Conservation (phyloP, 2,329 filamentous ascomycete genomes). For the Boeremia lycopersici region DNA sequence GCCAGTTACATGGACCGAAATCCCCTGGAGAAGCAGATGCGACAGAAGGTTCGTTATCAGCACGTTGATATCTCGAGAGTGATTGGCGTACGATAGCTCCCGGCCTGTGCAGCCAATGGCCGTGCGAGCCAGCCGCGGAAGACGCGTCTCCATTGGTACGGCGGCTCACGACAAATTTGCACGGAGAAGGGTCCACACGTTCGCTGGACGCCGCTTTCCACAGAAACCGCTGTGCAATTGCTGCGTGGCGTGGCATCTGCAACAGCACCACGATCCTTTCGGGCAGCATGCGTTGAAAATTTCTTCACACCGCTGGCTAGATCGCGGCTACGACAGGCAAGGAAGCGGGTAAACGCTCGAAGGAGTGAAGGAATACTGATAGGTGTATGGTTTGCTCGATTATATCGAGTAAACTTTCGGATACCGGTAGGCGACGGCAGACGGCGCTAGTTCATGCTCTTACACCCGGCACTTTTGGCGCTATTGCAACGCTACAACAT, state of each 20-base stretch:
- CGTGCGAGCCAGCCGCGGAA: slow-evolving; percentile 31
- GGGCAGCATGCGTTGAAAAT: neutral
- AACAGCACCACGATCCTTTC: neutral
- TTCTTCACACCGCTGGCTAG: slow-evolving; percentile 2
- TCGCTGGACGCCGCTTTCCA: slow-evolving; percentile 26
- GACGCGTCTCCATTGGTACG: slow-evolving; percentile 1
- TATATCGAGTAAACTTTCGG: slow-evolving; percentile 12
- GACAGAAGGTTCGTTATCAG: slow-evolving; percentile 5
- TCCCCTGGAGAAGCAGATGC: neutral
- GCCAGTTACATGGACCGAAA: neutral
- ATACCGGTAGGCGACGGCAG: neutral
- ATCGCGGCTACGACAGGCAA: slow-evolving; percentile 8
- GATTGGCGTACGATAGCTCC: slow-evolving; percentile 10
- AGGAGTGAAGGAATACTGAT: slow-evolving; percentile 1
- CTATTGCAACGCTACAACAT: neutral
- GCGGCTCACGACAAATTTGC: slow-evolving; percentile 12
- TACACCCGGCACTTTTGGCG: neutral
- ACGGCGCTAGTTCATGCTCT: neutral
- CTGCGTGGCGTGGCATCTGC: neutral
- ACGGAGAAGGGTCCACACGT: slow-evolving; percentile 20
- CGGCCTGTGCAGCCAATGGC: slow-evolving; percentile 24
- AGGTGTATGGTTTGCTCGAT: slow-evolving; percentile 10
- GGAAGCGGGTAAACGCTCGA: neutral
- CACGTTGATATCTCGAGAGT: slow-evolving; percentile 6
- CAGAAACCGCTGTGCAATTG: neutral